Percentiles rank a stretch among this genome's conserved stretches.
Conservation (phyloP, 192 early-diverging fungal species). For the Rhizoclosmatium globosum region DNA sequence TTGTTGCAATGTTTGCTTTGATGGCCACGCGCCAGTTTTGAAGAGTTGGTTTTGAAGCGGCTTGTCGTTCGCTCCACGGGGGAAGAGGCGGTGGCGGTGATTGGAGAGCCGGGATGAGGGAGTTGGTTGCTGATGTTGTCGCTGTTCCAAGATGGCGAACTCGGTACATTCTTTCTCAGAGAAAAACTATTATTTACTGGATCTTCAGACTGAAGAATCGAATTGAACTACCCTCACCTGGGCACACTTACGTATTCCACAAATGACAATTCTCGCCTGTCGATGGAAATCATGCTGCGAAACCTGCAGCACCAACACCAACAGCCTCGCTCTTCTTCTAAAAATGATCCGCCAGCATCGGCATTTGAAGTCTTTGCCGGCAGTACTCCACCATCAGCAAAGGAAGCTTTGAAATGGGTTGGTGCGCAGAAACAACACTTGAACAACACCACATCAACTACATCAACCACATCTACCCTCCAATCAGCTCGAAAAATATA, state of each 20-base stretch:
- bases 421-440: not conserved
- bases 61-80: too few relatives aligned
- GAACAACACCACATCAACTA: not conserved
- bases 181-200: too few relatives aligned
- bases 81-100: too few relatives aligned
- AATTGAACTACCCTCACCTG: too few relatives aligned
- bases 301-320: not conserved
- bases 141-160: too few relatives aligned
- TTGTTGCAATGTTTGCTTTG: slow-evolving; percentile 85
- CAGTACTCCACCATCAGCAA: not conserved
- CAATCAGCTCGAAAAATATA: not conserved
- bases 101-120: too few relatives aligned
- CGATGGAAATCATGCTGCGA: not conserved
- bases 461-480: not conserved
- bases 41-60: slow-evolving; percentile 44
- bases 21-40: slow-evolving; percentile 75
- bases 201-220: too few relatives aligned
- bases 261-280: too few relatives aligned
- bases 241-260: too few relatives aligned
- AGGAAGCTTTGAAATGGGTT: not conserved
- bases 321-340: not conserved
- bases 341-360: not conserved
- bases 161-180: too few relatives aligned
- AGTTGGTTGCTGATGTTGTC: too few relatives aligned
- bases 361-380: not conserved